phyloP scores from a whole-genome alignment of 2,329 filamentous ascomycete genomes.

The Botryotinia convoluta region DNA sequence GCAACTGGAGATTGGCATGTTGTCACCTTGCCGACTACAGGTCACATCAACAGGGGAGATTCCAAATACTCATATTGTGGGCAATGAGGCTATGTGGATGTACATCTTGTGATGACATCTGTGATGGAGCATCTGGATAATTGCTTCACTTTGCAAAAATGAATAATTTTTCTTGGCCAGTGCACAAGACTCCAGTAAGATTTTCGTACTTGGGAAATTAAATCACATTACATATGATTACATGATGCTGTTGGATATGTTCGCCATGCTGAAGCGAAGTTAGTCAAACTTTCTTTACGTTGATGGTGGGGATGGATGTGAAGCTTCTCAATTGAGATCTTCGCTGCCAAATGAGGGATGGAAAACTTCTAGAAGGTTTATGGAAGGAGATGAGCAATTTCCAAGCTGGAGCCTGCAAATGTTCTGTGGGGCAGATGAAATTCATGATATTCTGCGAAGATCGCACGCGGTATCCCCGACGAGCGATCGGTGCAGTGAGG shows the following conservation, averaged over 20 bases:
- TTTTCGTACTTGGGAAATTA: background rate
- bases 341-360: background rate
- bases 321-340: background rate
- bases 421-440: background rate
- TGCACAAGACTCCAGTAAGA: background rate
- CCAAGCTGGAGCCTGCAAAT: background rate
- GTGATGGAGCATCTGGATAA: background rate
- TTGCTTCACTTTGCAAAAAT: background rate
- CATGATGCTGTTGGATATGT: background rate
- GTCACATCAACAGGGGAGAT: background rate
- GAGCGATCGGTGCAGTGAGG: background rate
- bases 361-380: slow-evolving; percentile 7
- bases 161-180: background rate
- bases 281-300: background rate
- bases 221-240: background rate
- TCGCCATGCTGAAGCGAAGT: background rate
- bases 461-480: background rate
- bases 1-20: slow-evolving; percentile 10
- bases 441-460: background rate
- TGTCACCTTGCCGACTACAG: slow-evolving; percentile 9
- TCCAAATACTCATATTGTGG: background rate
- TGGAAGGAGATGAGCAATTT: slow-evolving; percentile 18
- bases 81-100: background rate
- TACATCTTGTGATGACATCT: background rate
- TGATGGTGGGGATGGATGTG: background rate